Percentiles rank a stretch among this genome's conserved stretches.
Conservation (phyloP, 257 asterid genomes). For the Buddleja alternifolia region DNA sequence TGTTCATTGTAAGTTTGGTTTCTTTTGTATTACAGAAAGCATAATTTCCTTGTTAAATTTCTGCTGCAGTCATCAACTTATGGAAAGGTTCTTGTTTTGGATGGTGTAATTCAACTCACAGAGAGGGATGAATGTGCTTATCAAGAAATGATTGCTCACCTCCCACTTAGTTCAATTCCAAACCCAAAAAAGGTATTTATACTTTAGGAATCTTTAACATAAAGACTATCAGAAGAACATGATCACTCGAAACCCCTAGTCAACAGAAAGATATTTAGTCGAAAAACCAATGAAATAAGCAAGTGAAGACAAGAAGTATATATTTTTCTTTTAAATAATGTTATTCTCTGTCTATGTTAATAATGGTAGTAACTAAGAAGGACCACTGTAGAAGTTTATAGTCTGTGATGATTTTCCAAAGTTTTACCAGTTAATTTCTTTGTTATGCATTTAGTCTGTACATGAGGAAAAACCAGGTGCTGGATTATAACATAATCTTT, state of each 20-base stretch:
- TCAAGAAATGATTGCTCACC: conserved; percentile 96
- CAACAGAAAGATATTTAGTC: too few species aligned
- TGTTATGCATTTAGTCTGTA: background rate
- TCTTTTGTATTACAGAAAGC: conserved; percentile 3
- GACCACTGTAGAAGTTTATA: background rate
- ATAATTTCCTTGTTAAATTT: conserved; percentile 26
- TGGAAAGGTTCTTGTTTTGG: conserved; percentile 97
- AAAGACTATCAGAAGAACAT: too few species aligned
- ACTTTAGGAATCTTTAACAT: background rate
- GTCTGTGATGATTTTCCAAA: background rate
- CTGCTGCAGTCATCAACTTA: conserved; percentile 81
- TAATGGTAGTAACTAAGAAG: background rate
- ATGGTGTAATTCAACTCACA: conserved; percentile 95
- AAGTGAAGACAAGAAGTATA: background rate
- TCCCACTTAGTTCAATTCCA: conserved; percentile 89
- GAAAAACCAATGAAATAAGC: background rate
- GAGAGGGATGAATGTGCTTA: conserved; percentile 99
- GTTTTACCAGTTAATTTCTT: background rate
- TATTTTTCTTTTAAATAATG: background rate
- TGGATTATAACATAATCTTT: background rate
- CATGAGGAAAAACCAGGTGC: background rate
- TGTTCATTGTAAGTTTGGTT: background rate
- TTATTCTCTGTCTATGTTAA: background rate
- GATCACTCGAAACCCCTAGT: too few species aligned
- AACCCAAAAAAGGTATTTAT: conserved; percentile 80